A percentile compares a stretch with the other conserved stretches of the same genome.
Conservation (phyloP, 164 flowering plant genomes). For the Vitis amurensis region DNA sequence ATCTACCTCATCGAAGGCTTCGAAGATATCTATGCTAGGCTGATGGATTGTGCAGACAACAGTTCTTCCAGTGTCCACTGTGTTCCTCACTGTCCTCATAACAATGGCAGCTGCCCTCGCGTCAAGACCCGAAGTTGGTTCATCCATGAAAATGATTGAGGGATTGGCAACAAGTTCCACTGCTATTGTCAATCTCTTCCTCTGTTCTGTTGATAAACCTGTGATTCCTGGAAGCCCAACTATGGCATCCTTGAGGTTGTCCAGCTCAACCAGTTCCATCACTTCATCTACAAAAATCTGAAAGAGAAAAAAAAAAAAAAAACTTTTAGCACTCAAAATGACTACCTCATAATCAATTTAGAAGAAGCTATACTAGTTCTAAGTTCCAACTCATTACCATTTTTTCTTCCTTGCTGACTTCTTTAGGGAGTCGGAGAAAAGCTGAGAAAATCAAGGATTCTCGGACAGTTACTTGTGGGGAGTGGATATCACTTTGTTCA, state of each 20-base stretch:
- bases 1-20: constrained; percentile 91
- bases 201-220: constrained; percentile 93
- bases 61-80: constrained; percentile 96
- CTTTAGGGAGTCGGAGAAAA: constrained; percentile 82
- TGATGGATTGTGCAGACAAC: constrained; percentile 98
- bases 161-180: constrained; percentile 99
- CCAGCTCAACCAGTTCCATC: constrained; percentile 90
- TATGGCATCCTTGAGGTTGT: constrained; percentile 68
- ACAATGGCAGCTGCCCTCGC: constrained; percentile 99
- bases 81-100: constrained; percentile 93
- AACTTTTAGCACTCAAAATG: too few relatives aligned
- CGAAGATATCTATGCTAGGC: constrained; percentile 96
- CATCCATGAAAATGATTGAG: constrained; percentile 97
- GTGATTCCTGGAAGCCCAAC: constrained; percentile 90
- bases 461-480: constrained; percentile 66
- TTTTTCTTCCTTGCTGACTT: constrained; percentile 68
- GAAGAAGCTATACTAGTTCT: not conserved
- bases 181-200: constrained; percentile 92
- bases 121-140: constrained; percentile 97
- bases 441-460: constrained; percentile 95
- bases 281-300: constrained; percentile 89
- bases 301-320: not conserved
- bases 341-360: not conserved
- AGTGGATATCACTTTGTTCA: constrained; percentile 74
- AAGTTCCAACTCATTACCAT: constrained; percentile 40